A percentile compares a stretch with the other conserved stretches of the same genome.
These are phyloP conservation scores for Chlorella sp. DNA, from an alignment of 139 green algal genomes.

Conservation along the genomic window DNA sequence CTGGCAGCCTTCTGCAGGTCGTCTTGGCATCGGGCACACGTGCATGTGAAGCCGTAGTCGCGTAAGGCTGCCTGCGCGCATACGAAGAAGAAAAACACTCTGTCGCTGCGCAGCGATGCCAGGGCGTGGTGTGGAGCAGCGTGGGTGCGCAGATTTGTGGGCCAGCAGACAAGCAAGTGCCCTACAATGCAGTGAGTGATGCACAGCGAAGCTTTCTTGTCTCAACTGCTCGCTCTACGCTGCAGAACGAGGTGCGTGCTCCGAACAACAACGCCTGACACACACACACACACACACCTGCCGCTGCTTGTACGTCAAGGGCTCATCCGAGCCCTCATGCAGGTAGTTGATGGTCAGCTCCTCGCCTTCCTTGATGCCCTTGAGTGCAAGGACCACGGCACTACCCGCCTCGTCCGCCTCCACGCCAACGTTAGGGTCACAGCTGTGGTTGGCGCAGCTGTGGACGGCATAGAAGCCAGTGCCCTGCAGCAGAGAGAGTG, in stretches of 20 bases:
- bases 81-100: background rate
- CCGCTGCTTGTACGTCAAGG: conserved; percentile 19
- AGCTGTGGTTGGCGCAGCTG: conserved; percentile 87
- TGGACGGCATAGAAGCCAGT: conserved; percentile 85
- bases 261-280: background rate
- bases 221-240: background rate
- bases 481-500: conserved; percentile 41
- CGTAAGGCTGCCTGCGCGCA: background rate
- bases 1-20: too few relatives aligned
- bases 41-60: background rate
- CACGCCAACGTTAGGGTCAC: conserved; percentile 63
- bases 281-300: conserved; percentile 38
- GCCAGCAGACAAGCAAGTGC: background rate
- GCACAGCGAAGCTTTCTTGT: too few relatives aligned
- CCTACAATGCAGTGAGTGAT: background rate
- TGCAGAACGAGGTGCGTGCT: background rate
- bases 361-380: conserved; percentile 43
- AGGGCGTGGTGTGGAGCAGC: background rate
- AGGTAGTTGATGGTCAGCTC: conserved; percentile 81
- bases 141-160: background rate
- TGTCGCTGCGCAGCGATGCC: background rate
- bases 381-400: conserved; percentile 48
- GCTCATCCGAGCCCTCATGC: conserved; percentile 36
- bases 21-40: background rate
- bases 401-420: conserved; percentile 37